phyloP scores from a whole-genome alignment of 164 flowering plant species.

The Vitis labrusca region DNA sequence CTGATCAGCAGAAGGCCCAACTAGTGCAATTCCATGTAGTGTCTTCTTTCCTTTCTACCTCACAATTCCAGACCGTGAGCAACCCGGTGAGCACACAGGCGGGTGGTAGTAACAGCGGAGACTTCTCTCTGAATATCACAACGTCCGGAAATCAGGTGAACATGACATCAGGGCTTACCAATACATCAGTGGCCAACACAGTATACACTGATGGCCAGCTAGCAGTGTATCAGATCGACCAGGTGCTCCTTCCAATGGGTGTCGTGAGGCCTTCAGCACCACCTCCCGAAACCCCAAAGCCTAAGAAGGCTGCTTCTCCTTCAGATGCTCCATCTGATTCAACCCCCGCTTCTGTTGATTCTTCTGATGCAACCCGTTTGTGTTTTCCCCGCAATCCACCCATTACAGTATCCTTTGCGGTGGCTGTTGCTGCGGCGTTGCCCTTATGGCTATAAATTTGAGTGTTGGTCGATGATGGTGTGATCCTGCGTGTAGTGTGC shows the following conservation, averaged over 20 bases:
- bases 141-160: conserved; percentile 32
- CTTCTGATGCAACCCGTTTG: conserved; percentile 24
- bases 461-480: too few species aligned
- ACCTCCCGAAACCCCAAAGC: conserved; percentile 18
- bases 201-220: conserved; percentile 18
- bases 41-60: conserved; percentile 17
- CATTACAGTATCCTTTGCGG: too few species aligned
- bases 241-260: conserved; percentile 34
- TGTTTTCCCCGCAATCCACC: too few species aligned
- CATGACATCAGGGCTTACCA: conserved; percentile 30
- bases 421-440: too few species aligned
- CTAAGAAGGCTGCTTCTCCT: conserved; percentile 10
- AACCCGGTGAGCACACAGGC: conserved; percentile 44
- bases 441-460: too few species aligned
- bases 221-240: conserved; percentile 33
- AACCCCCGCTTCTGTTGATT: conserved; percentile 6
- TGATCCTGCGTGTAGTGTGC: too few species aligned
- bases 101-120: conserved; percentile 15
- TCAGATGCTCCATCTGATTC: conserved; percentile 16
- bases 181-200: conserved; percentile 26
- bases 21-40: conserved; percentile 37
- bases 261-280: conserved; percentile 14
- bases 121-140: conserved; percentile 33
- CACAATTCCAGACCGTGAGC: conserved; percentile 34
- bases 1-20: conserved; percentile 24